A percentile compares a stretch with the other conserved stretches of the same genome.
Conservation (phyloP, 1,139 yeast species). For the Ashbya aceris region DNA sequence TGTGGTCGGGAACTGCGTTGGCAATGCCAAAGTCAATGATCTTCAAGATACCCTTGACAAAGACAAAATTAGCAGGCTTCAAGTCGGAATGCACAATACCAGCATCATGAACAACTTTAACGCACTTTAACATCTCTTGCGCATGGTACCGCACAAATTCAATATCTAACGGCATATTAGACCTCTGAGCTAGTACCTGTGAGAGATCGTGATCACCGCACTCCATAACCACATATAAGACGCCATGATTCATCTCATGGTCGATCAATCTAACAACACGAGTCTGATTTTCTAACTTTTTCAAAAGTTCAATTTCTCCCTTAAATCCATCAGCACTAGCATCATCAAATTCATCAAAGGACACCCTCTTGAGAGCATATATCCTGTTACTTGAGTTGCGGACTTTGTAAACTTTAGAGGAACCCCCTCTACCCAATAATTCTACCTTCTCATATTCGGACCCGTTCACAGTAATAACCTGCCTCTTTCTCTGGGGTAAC, state of each 20-base stretch:
- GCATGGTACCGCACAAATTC: constrained; percentile 78
- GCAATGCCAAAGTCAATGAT: constrained; percentile 96
- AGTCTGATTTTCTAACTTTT: constrained; percentile 48
- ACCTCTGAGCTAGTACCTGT: constrained; percentile 58
- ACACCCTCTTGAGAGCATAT: constrained; percentile 77
- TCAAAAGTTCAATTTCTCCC: constrained; percentile 77
- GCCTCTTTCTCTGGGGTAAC: constrained; percentile 5
- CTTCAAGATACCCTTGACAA: constrained; percentile 76
- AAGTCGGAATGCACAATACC: constrained; percentile 92
- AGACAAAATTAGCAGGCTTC: constrained; percentile 89
- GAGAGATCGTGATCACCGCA: constrained; percentile 92
- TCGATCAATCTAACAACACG: constrained; percentile 77
- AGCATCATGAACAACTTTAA: constrained; percentile 74
- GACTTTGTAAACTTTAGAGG: constrained; percentile 85
- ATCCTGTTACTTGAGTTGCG: constrained; percentile 46
- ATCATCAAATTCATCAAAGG: constrained; percentile 73
- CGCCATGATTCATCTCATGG: constrained; percentile 55
- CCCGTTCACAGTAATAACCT: constrained; percentile 40
- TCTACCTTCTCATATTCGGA: constrained; percentile 66
- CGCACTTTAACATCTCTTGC: constrained; percentile 73
- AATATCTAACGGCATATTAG: constrained; percentile 50
- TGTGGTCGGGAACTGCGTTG: constrained; percentile 86
- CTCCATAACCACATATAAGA: constrained; percentile 78
- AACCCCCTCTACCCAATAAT: constrained; percentile 82
- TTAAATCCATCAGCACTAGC: constrained; percentile 67